Base-by-base conservation (phyloP, 73 alveolate genomes). In the Blepharisma stoltei region DNA sequence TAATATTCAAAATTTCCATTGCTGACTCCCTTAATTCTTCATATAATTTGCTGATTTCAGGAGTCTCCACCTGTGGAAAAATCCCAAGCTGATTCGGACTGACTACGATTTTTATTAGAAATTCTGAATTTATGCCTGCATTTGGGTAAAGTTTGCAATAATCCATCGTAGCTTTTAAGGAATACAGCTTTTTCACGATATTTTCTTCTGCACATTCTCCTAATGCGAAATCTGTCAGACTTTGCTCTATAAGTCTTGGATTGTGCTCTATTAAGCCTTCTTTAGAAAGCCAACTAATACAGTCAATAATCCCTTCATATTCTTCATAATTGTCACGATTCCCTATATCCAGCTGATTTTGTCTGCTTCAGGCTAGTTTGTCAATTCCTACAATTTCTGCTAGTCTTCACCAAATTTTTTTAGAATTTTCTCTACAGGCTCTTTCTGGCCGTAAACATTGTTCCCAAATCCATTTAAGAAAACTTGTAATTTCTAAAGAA, bases 331-430 rank as follows among this genome's bases (percentile, higher is more conserved):
- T 25, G 18, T 18, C 11, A 1, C 41, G 0, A 32, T 32, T 32
- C 41, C 41, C 41, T 1, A 8, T 60, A 20, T 18, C 18, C 14
- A n/a, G 23, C n/a, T 60, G 14, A 8, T 60, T 25, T 25, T 14
- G 73, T 14, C 37, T 60, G 2, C 23, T 60, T 38, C 73, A 60
- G 11, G 37, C 45, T 20, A 14, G 5, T 25, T 14, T 14, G 23
- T 60, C 46, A 25, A 20, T 14, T 5, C 46, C 23, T 18, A 38
- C 2, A 20, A 60, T 5, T 18, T 14, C 23, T 18, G 45, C 81
- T 6, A 60, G 7, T 9, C 78, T 75, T 49, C 80, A 80, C 88
- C 88, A 85, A 11, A 77, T 25, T 38, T 71, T 80, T 80, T 80
- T 32, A 66, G 75, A 69, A 53, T 71, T 70, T 53, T 71, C 46